phyloP scores from a whole-genome alignment of 2,329 filamentous ascomycete species.

The Coniella vitis region DNA sequence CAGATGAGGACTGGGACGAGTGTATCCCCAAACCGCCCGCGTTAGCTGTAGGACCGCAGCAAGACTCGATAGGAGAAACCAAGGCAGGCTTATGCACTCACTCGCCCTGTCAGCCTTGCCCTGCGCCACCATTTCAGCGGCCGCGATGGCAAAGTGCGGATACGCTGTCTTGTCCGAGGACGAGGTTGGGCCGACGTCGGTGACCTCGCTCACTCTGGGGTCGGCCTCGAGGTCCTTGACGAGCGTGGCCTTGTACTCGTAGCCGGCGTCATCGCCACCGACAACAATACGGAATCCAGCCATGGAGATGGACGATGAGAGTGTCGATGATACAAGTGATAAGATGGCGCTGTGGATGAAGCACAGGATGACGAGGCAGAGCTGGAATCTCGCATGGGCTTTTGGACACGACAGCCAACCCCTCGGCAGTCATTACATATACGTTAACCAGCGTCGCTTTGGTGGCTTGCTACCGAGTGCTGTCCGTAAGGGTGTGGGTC shows the following conservation, averaged over 20 bases:
- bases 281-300: constrained; percentile 8
- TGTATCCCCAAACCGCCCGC: no score
- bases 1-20: constrained; percentile 67
- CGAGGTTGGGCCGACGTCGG: constrained; percentile 66
- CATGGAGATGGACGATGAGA: background rate
- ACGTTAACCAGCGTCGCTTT: background rate
- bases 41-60: no score
- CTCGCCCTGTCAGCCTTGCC: constrained; percentile 65
- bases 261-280: constrained; percentile 56
- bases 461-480: background rate
- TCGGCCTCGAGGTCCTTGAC: constrained; percentile 64
- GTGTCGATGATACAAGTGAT: background rate
- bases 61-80: no score
- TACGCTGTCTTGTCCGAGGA: constrained; percentile 72
- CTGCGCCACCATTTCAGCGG: constrained; percentile 54
- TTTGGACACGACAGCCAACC: background rate
- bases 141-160: constrained; percentile 68
- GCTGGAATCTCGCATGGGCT: background rate
- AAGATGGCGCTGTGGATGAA: background rate
- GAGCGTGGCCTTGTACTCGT: constrained; percentile 71
- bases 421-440: background rate
- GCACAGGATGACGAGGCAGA: no score
- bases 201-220: constrained; percentile 58
- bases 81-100: background rate
- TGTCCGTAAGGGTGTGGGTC: background rate